These are phyloP conservation scores for Solanum corneliomulleri DNA, from an alignment of 257 asterid species.

Conservation along the genomic window DNA sequence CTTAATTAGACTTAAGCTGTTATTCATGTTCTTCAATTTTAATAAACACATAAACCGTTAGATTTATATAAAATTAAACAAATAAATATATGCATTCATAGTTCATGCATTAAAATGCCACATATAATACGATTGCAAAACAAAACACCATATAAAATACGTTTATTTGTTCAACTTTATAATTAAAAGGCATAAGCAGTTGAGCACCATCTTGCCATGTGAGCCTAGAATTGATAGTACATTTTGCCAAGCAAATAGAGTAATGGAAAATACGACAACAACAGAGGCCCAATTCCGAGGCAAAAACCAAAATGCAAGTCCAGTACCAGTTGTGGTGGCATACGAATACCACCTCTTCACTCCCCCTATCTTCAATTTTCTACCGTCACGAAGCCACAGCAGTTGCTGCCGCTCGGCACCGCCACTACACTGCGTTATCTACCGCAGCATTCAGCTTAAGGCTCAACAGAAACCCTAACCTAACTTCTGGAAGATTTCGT, in stretches of 20 bases:
- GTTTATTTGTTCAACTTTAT: too few species aligned
- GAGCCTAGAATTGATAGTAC: not conserved
- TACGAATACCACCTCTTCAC: not conserved
- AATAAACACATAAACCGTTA: too few species aligned
- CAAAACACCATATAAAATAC: too few species aligned
- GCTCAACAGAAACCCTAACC: not conserved
- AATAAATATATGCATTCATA: too few species aligned
- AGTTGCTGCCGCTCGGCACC: not conserved
- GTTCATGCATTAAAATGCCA: fast-evolving
- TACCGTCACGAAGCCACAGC: not conserved
- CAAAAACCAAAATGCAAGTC: not conserved
- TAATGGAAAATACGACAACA: not conserved
- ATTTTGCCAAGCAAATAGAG: not conserved
- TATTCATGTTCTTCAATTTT: too few species aligned
- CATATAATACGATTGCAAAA: fast-evolving
- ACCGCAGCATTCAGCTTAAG: not conserved
- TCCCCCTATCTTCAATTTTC: not conserved
- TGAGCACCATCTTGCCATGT: not conserved
- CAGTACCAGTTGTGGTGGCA: not conserved
- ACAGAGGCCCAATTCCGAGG: not conserved
- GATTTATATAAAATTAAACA: too few species aligned
- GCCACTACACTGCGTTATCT: not conserved
- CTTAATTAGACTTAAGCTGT: too few species aligned
- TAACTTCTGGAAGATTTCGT: not conserved
- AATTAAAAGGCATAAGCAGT: too few species aligned